These are phyloP conservation scores for Triticum timopheevii DNA, from an alignment of 176 grass and related monocot species.

Conservation along the genomic window DNA sequence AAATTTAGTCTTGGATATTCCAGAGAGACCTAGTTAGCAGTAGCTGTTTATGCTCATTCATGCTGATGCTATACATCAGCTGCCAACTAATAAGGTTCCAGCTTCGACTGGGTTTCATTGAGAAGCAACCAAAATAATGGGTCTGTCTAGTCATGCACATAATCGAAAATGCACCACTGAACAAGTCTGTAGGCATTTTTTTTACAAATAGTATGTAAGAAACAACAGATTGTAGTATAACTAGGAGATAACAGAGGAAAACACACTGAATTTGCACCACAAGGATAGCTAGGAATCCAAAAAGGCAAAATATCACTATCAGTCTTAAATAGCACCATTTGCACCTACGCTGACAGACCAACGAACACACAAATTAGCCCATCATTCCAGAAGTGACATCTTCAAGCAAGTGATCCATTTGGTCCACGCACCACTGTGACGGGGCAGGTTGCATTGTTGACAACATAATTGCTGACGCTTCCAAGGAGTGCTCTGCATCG, in stretches of 20 bases:
- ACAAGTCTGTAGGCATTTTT: neutral
- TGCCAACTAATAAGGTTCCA: neutral
- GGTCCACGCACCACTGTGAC: conserved; percentile 70
- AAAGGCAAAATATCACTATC: conserved; percentile 21
- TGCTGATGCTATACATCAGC: conserved; percentile 1
- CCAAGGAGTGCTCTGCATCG: conserved; percentile 69
- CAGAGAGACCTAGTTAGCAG: neutral
- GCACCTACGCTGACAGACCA: neutral
- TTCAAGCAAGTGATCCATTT: conserved; percentile 15
- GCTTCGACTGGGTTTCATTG: conserved; percentile 5
- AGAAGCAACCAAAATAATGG: neutral
- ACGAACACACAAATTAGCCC: neutral
- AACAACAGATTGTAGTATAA: neutral
- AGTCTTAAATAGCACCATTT: neutral
- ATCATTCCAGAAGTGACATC: neutral
- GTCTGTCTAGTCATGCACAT: neutral
- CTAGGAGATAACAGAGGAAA: neutral
- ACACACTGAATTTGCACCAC: neutral
- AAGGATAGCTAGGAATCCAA: neutral
- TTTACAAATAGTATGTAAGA: neutral
- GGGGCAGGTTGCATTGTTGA: conserved; percentile 67
- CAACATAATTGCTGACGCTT: conserved; percentile 90
- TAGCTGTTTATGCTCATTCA: conserved; percentile 6
- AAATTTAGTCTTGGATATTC: neutral
- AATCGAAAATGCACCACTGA: conserved; percentile 1